Conservation (phyloP, 768 basidiomycete genomes). For the Macrolepiota dolichaula region DNA sequence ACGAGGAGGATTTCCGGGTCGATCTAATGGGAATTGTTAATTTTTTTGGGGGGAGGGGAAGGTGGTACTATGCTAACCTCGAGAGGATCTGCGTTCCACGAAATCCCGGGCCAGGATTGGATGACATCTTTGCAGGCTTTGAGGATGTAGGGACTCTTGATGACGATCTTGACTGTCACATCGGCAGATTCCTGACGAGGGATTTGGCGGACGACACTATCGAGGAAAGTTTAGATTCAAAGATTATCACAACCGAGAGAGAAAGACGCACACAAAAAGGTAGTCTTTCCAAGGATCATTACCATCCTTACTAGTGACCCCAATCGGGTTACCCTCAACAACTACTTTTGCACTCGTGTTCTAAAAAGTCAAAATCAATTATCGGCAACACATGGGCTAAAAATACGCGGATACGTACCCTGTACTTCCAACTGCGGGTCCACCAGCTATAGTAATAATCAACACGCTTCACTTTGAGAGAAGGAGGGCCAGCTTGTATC, state of each 20-base stretch:
- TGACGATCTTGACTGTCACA: conserved; percentile 47
- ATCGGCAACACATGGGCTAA: background rate
- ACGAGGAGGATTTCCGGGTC: conserved; percentile 56
- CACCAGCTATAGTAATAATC: conserved; percentile 59
- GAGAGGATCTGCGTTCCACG: conserved; percentile 58
- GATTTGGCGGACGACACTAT: conserved; percentile 50
- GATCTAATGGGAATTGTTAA: conserved; percentile 31
- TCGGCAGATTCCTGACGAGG: conserved; percentile 35
- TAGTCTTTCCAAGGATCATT: conserved; percentile 59
- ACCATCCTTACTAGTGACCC: conserved; percentile 26
- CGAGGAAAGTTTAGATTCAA: too few species aligned
- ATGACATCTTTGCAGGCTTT: conserved; percentile 59
- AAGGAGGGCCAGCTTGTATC: conserved; percentile 36
- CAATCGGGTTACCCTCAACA: conserved; percentile 41
- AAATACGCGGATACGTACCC: conserved; percentile 24
- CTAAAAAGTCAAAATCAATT: conserved; percentile 25
- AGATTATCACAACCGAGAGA: too few species aligned
- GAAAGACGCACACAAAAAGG: conserved; percentile 44
- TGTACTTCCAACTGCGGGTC: conserved; percentile 56
- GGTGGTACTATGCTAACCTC: too few species aligned
- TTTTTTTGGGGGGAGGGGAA: too few species aligned
- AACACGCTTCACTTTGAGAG: conserved; percentile 57
- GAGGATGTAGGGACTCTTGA: conserved; percentile 57
- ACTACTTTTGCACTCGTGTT: conserved; percentile 52
- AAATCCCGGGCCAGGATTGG: conserved; percentile 53